Percentiles rank a stretch among this genome's conserved stretches.
phyloP scores from a whole-genome alignment of 2,329 filamentous ascomycete species.

The Colletotrichum liriopes region DNA sequence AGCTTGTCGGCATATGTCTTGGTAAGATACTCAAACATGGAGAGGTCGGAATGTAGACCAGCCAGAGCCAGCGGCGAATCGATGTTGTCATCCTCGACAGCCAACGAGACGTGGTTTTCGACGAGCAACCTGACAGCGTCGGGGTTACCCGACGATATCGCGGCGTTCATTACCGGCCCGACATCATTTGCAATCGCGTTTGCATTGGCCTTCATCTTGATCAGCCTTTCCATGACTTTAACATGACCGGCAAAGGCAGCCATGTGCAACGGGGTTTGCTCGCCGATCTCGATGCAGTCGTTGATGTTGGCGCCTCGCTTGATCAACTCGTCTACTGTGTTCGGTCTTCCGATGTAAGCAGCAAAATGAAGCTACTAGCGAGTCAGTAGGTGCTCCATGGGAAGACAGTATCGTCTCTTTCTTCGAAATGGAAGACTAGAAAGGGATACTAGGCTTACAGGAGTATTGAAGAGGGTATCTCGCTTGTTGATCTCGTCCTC shows the following conservation, averaged over 20 bases:
- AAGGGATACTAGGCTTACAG: slow-evolving; percentile 48
- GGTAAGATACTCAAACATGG: slow-evolving; percentile 60
- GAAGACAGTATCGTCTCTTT: neutral
- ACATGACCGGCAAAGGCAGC: slow-evolving; percentile 57
- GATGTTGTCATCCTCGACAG: slow-evolving; percentile 49
- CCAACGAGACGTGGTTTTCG: slow-evolving; percentile 54
- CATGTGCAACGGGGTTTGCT: slow-evolving; percentile 57
- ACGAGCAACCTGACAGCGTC: slow-evolving; percentile 59
- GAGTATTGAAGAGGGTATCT: slow-evolving; percentile 52
- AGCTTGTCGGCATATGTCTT: slow-evolving; percentile 57
- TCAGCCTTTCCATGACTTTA: slow-evolving; percentile 57
- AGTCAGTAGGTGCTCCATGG: neutral
- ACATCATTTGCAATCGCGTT: slow-evolving; percentile 51
- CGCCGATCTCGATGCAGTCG: slow-evolving; percentile 51
- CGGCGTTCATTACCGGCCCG: slow-evolving; percentile 57
- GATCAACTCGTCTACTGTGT: slow-evolving; percentile 56
- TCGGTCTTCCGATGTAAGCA: slow-evolving; percentile 49
- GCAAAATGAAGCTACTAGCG: slow-evolving; percentile 51
- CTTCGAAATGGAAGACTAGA: neutral
- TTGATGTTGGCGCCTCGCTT: slow-evolving; percentile 52
- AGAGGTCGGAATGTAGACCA: slow-evolving; percentile 55
- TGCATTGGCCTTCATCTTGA: slow-evolving; percentile 55
- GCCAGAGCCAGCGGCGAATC: slow-evolving; percentile 56
- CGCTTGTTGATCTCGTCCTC: slow-evolving; percentile 52
- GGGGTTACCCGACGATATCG: slow-evolving; percentile 58